Conservation (phyloP, 1,284 basidiomycete species). For the Pseudozyma sp. region DNA sequence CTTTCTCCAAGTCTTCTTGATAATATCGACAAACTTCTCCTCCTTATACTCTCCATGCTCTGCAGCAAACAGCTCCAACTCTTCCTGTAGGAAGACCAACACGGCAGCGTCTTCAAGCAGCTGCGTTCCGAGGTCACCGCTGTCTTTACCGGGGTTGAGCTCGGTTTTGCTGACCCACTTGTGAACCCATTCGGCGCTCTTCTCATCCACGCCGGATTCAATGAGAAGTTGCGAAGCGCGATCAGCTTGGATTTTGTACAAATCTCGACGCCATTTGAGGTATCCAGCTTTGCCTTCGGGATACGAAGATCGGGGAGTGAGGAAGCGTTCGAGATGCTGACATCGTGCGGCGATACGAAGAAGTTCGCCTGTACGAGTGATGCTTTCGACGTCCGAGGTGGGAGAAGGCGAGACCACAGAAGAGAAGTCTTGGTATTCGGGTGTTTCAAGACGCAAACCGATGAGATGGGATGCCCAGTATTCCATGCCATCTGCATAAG, state of each 20-base stretch:
- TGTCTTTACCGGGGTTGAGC: slow-evolving; percentile 51
- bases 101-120: slow-evolving; percentile 66
- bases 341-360: slow-evolving; percentile 63
- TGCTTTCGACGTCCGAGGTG: slow-evolving; percentile 23
- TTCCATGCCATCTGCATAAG: slow-evolving; percentile 63
- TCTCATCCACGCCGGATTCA: slow-evolving; percentile 40
- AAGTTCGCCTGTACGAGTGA: slow-evolving; percentile 33
- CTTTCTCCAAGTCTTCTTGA: slow-evolving; percentile 66
- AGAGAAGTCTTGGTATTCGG: slow-evolving; percentile 32
- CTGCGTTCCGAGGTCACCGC: slow-evolving; percentile 56
- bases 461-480: slow-evolving; percentile 36
- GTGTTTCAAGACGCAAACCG: slow-evolving; percentile 29
- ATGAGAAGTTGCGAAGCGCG: slow-evolving; percentile 51
- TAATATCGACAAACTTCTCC: slow-evolving; percentile 64
- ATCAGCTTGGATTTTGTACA: slow-evolving; percentile 63
- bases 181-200: slow-evolving; percentile 48
- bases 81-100: slow-evolving; percentile 62
- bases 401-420: slow-evolving; percentile 21
- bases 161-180: slow-evolving; percentile 65
- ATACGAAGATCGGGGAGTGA: slow-evolving; percentile 55
- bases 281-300: slow-evolving; percentile 67
- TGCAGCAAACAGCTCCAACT: slow-evolving; percentile 56
- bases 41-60: slow-evolving; percentile 55
- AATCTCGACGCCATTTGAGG: slow-evolving; percentile 61
- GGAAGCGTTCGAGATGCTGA: slow-evolving; percentile 66